Evolutionary conservation across 1,284 basidiomycete genomes (phyloP).

Genomic region (Ceratobasidium sp.): DNA sequence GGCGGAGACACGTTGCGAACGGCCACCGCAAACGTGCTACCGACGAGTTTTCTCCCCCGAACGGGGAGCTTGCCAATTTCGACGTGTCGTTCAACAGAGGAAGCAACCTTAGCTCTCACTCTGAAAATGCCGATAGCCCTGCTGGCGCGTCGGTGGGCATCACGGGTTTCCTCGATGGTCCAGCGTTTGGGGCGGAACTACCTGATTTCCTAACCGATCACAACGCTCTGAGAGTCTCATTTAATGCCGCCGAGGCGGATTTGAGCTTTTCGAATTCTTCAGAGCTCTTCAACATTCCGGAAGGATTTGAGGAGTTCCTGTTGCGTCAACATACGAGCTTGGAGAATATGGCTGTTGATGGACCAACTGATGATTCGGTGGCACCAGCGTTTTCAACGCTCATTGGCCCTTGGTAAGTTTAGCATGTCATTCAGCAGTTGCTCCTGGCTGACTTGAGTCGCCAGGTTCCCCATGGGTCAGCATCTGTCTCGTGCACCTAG

Average conservation of each 20-base stretch:
- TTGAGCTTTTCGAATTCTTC: slow-evolving; percentile 46
- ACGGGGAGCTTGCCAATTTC: slow-evolving; percentile 8
- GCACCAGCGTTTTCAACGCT: slow-evolving; percentile 45
- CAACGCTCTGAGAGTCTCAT: slow-evolving; percentile 45
- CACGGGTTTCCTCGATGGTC: slow-evolving; percentile 47
- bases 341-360: slow-evolving; percentile 29
- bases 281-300: slow-evolving; percentile 45
- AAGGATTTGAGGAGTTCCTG: slow-evolving; percentile 46
- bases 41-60: slow-evolving; percentile 14
- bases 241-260: slow-evolving; percentile 47
- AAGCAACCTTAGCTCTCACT: neutral
- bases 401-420: slow-evolving; percentile 45
- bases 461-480: slow-evolving; percentile 46
- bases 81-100: slow-evolving; percentile 24
- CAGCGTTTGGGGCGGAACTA: slow-evolving; percentile 33
- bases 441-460: neutral
- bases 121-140: slow-evolving; percentile 44
- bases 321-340: slow-evolving; percentile 36
- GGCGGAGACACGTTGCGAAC: slow-evolving; percentile 44
- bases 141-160: slow-evolving; percentile 47
- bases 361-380: slow-evolving; percentile 25
- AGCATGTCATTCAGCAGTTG: neutral
- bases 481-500: slow-evolving; percentile 44
- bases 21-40: slow-evolving; percentile 39
- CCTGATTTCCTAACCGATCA: slow-evolving; percentile 41